Evolutionary conservation across 2,329 filamentous ascomycete species (phyloP).

Genomic region (Monosporascus sp.): DNA sequence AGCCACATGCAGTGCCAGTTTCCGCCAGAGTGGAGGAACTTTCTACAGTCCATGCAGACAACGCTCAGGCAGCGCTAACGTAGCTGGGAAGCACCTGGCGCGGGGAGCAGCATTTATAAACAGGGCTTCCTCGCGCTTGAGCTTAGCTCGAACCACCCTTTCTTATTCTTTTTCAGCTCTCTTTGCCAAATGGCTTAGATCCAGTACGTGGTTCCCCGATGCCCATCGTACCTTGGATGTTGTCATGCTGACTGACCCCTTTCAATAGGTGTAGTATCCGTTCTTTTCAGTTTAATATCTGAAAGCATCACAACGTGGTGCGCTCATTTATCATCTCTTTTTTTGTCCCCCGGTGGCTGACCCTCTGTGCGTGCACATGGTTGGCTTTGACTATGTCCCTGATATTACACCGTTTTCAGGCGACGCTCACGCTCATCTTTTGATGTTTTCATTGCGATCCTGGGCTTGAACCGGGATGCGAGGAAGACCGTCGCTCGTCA

Average conservation of each 20-base stretch:
- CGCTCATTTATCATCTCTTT: slow-evolving; percentile 55
- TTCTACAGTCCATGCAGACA: no score
- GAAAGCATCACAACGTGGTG: slow-evolving; percentile 28
- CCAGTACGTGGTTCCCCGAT: slow-evolving; percentile 34
- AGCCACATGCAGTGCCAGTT: no score
- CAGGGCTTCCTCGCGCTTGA: slow-evolving; percentile 1
- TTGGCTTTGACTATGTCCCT: slow-evolving; percentile 52
- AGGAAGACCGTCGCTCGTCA: slow-evolving; percentile 35
- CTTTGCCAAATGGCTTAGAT: slow-evolving; percentile 49
- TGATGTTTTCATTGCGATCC: slow-evolving; percentile 44
- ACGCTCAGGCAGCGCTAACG: no score
- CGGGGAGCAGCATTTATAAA: slow-evolving; percentile 1
- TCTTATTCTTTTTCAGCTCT: slow-evolving; percentile 23
- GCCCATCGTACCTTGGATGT: background rate
- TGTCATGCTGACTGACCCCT: background rate
- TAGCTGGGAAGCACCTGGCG: no score
- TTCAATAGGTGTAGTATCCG: slow-evolving; percentile 50
- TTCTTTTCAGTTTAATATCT: slow-evolving; percentile 68
- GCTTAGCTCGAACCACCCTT: slow-evolving; percentile 4
- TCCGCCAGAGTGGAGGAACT: no score
- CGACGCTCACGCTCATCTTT: slow-evolving; percentile 44
- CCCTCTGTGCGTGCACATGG: slow-evolving; percentile 60
- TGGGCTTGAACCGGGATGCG: slow-evolving; percentile 40
- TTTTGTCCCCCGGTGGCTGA: slow-evolving; percentile 44
- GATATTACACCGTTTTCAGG: slow-evolving; percentile 60